phyloP scores from a whole-genome alignment of 495 filamentous ascomycete genomes.

The Tuber umbilicatum region DNA sequence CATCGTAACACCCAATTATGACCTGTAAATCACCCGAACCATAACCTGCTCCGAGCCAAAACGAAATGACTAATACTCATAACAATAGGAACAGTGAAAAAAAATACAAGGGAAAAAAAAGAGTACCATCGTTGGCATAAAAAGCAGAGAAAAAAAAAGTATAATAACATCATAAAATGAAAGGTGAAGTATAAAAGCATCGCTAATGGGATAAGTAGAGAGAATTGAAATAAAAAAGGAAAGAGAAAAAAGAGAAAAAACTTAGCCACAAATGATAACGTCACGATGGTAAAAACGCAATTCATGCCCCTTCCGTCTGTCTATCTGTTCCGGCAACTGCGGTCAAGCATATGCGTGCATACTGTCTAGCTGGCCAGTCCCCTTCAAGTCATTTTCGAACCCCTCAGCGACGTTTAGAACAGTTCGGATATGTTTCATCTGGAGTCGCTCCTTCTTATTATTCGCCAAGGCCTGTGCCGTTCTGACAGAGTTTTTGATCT shows the following conservation, averaged over 20 bases:
- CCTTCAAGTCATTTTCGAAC: constrained; percentile 72
- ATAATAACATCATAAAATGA: not conserved
- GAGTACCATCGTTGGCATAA: not conserved
- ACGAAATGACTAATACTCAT: not conserved
- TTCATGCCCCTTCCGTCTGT: not conserved
- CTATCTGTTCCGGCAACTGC: not conserved
- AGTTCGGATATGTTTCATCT: constrained; percentile 74
- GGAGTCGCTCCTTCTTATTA: constrained; percentile 61
- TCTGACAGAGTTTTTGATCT: constrained; percentile 89
- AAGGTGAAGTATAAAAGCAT: not conserved
- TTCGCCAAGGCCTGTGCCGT: constrained; percentile 81
- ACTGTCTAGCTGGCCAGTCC: constrained; percentile 57
- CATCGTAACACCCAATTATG: not conserved
- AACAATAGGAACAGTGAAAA: not conserved
- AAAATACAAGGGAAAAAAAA: not conserved
- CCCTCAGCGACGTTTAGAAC: constrained; percentile 75
- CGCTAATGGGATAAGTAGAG: constrained; percentile 10
- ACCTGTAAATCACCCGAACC: not conserved
- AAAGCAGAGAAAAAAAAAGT: not conserved
- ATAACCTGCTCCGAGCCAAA: not conserved
- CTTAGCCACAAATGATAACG: not conserved
- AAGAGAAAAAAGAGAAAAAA: constrained; percentile 16
- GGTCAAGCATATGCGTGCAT: constrained; percentile 46
- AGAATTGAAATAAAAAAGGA: constrained; percentile 6
- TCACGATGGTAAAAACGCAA: constrained; percentile 6